Conservation (phyloP, 2,329 filamentous ascomycete species). For the Truncatella angustata region DNA sequence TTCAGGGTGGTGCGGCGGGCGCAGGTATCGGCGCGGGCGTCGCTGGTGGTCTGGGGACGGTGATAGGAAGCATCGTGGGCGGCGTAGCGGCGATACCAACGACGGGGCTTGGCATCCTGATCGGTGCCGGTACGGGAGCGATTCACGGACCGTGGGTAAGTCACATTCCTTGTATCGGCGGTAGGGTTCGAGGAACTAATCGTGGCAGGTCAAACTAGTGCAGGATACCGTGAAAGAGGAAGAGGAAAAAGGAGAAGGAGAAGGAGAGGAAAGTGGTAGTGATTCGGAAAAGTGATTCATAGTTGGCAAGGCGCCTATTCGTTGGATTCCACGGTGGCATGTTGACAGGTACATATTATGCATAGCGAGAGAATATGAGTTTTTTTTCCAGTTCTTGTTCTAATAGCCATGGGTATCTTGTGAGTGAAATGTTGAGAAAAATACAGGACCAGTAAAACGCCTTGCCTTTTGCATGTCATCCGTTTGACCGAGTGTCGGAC, state of each 20-base stretch:
- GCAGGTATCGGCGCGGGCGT: conserved; percentile 31
- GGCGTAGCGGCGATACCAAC: conserved; percentile 30
- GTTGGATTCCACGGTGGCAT: too few species aligned
- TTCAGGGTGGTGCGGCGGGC: conserved; percentile 30
- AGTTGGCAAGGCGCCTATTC: too few species aligned
- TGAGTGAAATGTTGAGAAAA: background rate
- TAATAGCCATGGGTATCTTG: background rate
- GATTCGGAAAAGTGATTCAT: background rate
- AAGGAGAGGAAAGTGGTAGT: background rate
- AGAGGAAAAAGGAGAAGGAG: conserved; percentile 6
- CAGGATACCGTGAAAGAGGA: conserved; percentile 17
- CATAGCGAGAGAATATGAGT: background rate
- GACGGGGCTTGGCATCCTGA: conserved; percentile 27
- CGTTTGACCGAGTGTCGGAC: conserved; percentile 54
- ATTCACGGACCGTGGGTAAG: conserved; percentile 29
- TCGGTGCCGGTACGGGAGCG: conserved; percentile 29
- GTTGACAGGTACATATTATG: background rate
- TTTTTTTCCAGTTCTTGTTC: background rate
- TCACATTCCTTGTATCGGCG: background rate
- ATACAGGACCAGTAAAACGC: background rate
- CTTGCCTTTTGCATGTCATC: background rate
- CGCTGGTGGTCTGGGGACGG: conserved; percentile 27
- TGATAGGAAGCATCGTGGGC: conserved; percentile 27
- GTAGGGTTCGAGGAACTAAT: background rate
- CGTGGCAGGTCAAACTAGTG: conserved; percentile 24